Evolutionary conservation across 1,284 basidiomycete species (phyloP), one percentile per base, ranked within the genome.

Genomic region (Ganoderma lucidum): DNA sequence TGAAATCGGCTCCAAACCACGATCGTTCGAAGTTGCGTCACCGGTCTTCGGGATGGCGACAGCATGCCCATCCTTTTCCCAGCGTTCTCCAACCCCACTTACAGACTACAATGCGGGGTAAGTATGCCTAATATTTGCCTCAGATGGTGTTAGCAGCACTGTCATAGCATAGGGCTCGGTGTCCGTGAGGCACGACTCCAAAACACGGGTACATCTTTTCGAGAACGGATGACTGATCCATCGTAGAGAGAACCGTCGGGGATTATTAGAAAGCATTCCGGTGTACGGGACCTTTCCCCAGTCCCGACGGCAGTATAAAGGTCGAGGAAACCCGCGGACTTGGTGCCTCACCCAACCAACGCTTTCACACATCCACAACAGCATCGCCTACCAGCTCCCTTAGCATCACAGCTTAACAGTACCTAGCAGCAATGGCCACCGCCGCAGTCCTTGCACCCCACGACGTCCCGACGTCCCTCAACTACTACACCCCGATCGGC

Each of bases 401-500:
- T 32, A 41, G 3, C 41, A 23, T 28, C 10, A 4, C 56, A 5
- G 3, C 6, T n/a, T 6, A 37, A 9, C 23, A 37, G 59, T 30
- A 39, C 12, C 39, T 10, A 42, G 39, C 41, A 61, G 64, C 44
- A 59, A 65, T 56, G 55, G 60, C 51, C 56, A 42, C 75, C 17
- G 72, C 48, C 48, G 32, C 62, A 48, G 66, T 67, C 53, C 62
- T 67, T 44, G n/a, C 55, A 15, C 70, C 73, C 35, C 74, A 69
- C 60, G 75, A 77, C 66, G 70, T 77, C 19, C 68, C 68, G 17
- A 74, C 75, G 53, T 72, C 67, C 10, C 65, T 78, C 35, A 76
- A 76, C 71, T 78, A 76, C 70, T 76, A 75, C 64, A 58, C 56
- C 1, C 76, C 75, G 15, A 61, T 71, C 56, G 75, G 70, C 42